Evolutionary conservation across 352 stramenopile species (phyloP), one percentile per base, ranked within the genome.

Genomic region (Globisporangium parvum): DNA sequence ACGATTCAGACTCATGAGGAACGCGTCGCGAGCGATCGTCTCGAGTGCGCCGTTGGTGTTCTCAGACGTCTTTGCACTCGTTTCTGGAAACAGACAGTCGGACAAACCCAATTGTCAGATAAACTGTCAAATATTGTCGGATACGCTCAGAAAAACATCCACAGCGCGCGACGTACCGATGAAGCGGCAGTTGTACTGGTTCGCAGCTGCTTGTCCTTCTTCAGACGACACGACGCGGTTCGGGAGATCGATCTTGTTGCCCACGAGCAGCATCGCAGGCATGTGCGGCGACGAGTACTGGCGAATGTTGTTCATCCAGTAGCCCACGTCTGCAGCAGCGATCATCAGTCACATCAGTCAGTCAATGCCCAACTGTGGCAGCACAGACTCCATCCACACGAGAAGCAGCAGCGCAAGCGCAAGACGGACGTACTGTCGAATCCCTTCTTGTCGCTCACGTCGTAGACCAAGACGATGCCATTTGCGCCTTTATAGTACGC

Each of bases 261-360:
- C 89, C 44, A 97, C 85, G 3, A 97, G 65, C 42, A 96, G 64
- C 84, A 91, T 94, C 17, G 73, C 87, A 23, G 76, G 82, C 62
- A 90, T 85, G 50, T 74, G 73, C 37, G 78, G 73, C 1, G 77
- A 74, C 20, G 87, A 90, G 58, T 95, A 91, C 54, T 93, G 81
- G 15, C 91, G 84, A 55, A 98, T 98, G 62, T 98, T 97, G 60
- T 97, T 94, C 87, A 98, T 97, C 93, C 93, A 98, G 60, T 98
- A 97, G 61, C 83, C 88, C 48, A 98, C 89, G 49, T 97, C 84
- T 94, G 47, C 28, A 64, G 10, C 10, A 63, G 45, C 45, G 47
- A 66, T 23, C 63, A 55, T 42, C 44, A 80, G 6, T 20, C 55
- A 47, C 8, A 11, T 28, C 23, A 40, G 18, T 21, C n/a, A 45